Evolutionary conservation across 169 alveolate species (phyloP).

Genomic region (Eimeria nieschulzi): DNA sequence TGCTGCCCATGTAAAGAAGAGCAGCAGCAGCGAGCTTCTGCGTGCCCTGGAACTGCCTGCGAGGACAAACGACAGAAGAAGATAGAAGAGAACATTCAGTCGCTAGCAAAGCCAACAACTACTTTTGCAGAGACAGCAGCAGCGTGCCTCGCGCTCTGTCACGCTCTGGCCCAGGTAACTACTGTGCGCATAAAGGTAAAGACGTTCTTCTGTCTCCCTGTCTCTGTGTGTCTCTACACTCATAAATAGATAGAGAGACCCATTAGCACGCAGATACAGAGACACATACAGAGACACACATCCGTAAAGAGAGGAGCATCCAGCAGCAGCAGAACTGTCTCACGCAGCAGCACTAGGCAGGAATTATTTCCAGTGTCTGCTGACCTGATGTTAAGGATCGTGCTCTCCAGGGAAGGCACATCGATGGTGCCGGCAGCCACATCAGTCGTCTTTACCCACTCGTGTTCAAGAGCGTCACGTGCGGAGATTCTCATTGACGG

Average conservation of each 20-base stretch:
- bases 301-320: too few species aligned
- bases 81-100: background rate
- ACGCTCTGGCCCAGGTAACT: too few species aligned
- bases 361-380: background rate
- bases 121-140: background rate
- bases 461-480: conserved; percentile 89
- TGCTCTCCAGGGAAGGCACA: conserved; percentile 84
- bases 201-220: background rate
- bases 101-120: background rate
- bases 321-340: background rate
- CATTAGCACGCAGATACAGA: background rate
- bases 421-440: conserved; percentile 81
- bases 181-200: too few species aligned
- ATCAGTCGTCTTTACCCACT: conserved; percentile 88
- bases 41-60: conserved; percentile 86
- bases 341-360: background rate
- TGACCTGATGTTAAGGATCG: conserved; percentile 74
- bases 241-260: background rate
- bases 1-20: conserved; percentile 91
- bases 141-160: too few species aligned
- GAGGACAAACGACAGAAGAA: background rate
- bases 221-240: background rate
- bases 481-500: conserved; percentile 91
- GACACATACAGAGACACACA: background rate
- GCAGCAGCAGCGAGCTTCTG: conserved; percentile 93